Evolutionary conservation across 352 stramenopile species (phyloP), one percentile per base, ranked within the genome.

Genomic region (Globisporangium nunn): DNA sequence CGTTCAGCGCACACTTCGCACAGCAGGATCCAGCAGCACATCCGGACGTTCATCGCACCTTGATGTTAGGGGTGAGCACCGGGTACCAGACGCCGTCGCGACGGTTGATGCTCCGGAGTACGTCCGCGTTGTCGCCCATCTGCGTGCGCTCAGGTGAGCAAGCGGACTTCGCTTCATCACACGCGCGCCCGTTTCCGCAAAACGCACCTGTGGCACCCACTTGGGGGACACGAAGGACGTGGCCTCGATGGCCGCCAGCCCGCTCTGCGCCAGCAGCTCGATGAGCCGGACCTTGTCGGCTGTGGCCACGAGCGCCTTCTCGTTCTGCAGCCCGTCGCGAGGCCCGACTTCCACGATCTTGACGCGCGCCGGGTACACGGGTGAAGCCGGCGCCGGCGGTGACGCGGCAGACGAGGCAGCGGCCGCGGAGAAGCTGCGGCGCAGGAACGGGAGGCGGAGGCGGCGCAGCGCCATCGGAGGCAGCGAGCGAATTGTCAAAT

Each of bases 141-240:
- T 96, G 54, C 23, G 23, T 23, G 23, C 23, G 23, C 23, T 23
- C 23, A 23, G 23, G 23, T 23, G 23, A 23, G 23, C 23, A 23
- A 23, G 23, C 23, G 1, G 23, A 23, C 23, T 23, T 23, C 23
- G 17, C 11, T 33, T 17, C 6, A 31, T 17, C 15, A 23, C n/a
- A 30, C 33, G 8, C 50, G 41, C 18, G 1, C 15, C 3, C 31
- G n/a, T 29, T 23, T 15, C 14, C 3, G 11, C 1, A 31, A 23
- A 4, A 53, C 29, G 10, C 46, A 93, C 82, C 73, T 97, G 91
- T 11, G 96, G 96, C 17, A 99, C 91, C 93, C 95, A 98, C 68
- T 98, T 98, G 18, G 93, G 91, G 7, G 94, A 98, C 14, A 99
- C 96, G 61, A 98, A 98, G 12, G 90, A 84, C 49, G 92, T 98